Base-by-base conservation (phyloP, 345 rosid species). In the Salix viminalis region DNA sequence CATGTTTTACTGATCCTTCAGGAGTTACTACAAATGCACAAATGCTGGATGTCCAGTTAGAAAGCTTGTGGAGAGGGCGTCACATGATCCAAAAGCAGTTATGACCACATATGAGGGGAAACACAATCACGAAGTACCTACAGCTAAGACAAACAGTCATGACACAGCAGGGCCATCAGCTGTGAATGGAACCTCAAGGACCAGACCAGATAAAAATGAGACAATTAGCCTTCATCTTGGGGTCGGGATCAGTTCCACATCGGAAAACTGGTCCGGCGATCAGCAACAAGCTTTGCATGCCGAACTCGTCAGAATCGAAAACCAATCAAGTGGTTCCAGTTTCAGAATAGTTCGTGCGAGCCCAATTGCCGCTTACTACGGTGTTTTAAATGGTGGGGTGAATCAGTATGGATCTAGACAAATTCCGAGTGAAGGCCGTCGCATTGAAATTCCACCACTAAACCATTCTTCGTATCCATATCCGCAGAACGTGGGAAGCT, bases 11-110 rank as follows among this genome's bases (percentile, higher is more conserved):
- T 26, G 67, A 37, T 54, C 73, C 21, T 86, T 81, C 87, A 96
- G 99, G 97, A 96, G 98, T 80, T 96, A 93, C 79, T 96, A 96
- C 86, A 96, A 93, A 87, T 96, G 99, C 88, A 96, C 99, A 69
- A 87, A 92, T 84, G 89, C 87, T 23, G 93, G 95, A 75, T 96
- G 99, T 75, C 93, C 97, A 30, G 99, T 93, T 74, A 89, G 99
- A 83, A 96, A 96, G 85, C 99, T 93, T 18, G 97, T 96, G 81
- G 99, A 96, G 89, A 90, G 99, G 81, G 99, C 99, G 81, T 94
- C 98, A 24, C 98, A 96, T 79, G 99, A 96, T 80, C 97, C 90
- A 7, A 96, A 96, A 84, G 99, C 99, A 30, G 98, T 96, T 48
- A 94, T 96, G 78, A 96, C 99, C 79, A 92, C 99, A 70, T 96